Percentiles rank a stretch among this genome's conserved stretches.
phyloP scores from a whole-genome alignment of 129 eudicot genomes.

The Chrysanthemum seticuspe region DNA sequence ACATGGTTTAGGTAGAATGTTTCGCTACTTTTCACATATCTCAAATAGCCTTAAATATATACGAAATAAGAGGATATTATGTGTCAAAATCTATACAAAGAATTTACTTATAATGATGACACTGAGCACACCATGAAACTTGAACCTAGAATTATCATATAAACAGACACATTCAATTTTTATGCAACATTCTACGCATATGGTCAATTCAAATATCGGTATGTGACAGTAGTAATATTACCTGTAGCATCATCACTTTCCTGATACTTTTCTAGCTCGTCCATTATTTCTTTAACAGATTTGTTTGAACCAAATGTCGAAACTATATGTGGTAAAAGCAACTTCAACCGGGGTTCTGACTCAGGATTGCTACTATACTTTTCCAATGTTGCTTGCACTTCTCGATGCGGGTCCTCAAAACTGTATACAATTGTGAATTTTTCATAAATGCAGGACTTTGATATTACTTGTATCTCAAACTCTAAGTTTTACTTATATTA shows the following conservation, averaged over 20 bases:
- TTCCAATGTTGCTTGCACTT: slow-evolving; percentile 48
- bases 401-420: slow-evolving; percentile 68
- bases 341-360: slow-evolving; percentile 66
- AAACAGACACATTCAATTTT: background rate
- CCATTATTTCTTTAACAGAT: slow-evolving; percentile 57
- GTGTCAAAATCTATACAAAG: background rate
- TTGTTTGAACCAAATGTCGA: slow-evolving; percentile 65
- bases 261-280: slow-evolving; percentile 64
- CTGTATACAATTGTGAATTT: slow-evolving; percentile 29
- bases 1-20: background rate
- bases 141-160: background rate
- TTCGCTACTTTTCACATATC: slow-evolving; percentile 2
- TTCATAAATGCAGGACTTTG: slow-evolving; percentile 6
- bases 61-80: background rate
- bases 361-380: slow-evolving; percentile 61
- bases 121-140: background rate
- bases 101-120: background rate
- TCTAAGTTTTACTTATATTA: background rate
- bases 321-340: slow-evolving; percentile 68
- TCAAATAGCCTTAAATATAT: background rate
- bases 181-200: background rate
- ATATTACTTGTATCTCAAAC: background rate
- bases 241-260: slow-evolving; percentile 63
- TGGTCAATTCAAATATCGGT: slow-evolving; percentile 7
- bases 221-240: slow-evolving; percentile 12